A percentile compares a stretch with the other conserved stretches of the same genome.
These are phyloP conservation scores for Jacaranda copaia DNA, from an alignment of 257 asterid genomes.

Conservation along the genomic window DNA sequence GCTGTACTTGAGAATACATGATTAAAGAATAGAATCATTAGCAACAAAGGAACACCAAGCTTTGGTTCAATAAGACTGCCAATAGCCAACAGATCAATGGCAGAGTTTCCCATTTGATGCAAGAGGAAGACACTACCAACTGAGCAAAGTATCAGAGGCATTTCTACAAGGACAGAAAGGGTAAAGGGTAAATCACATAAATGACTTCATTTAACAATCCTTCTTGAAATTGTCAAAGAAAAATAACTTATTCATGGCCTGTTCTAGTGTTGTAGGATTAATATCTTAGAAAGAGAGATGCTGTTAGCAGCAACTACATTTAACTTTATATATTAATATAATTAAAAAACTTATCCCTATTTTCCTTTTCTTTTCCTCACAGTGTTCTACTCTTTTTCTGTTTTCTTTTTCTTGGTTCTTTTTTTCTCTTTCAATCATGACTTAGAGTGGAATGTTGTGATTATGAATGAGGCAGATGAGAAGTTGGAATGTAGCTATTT, in stretches of 20 bases:
- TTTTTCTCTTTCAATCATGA: not conserved
- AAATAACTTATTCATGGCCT: not conserved
- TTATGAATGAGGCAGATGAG: not conserved
- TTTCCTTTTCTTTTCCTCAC: not conserved
- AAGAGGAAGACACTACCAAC: constrained; percentile 69
- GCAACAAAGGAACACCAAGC: constrained; percentile 79
- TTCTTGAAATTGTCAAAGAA: not conserved
- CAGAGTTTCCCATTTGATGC: constrained; percentile 66
- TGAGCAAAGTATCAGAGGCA: constrained; percentile 74
- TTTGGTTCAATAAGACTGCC: constrained; percentile 67
- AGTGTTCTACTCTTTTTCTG: not conserved
- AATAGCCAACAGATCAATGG: constrained; percentile 68
- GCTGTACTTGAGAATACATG: constrained; percentile 63
- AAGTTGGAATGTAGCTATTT: constrained; percentile 6
- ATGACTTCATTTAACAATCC: not conserved
- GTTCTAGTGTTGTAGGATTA: too few relatives aligned
- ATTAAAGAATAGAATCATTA: constrained; percentile 72
- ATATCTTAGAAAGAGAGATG: too few relatives aligned
- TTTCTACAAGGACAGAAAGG: constrained; percentile 60
- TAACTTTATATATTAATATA: too few relatives aligned
- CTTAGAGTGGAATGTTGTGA: not conserved
- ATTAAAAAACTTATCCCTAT: too few relatives aligned
- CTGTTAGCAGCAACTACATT: too few relatives aligned
- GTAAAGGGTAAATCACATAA: constrained; percentile 24
- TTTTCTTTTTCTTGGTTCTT: not conserved